Conservation (phyloP, 768 basidiomycete genomes). For the Rhodotorula sphaerocarpa region DNA sequence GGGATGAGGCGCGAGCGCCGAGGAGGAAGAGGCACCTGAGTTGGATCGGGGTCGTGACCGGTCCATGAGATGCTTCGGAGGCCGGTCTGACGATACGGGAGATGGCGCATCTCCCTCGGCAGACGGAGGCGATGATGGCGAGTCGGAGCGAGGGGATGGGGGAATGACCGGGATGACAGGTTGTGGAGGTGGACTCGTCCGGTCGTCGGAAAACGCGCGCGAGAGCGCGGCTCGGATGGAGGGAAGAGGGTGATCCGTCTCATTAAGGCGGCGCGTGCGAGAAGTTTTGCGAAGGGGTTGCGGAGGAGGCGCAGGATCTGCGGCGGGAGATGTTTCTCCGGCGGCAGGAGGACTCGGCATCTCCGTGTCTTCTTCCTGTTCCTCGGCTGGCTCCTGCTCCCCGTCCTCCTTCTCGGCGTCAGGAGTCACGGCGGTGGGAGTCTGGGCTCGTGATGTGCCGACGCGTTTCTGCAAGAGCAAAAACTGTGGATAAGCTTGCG, state of each 20-base stretch:
- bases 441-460: background rate
- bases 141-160: background rate
- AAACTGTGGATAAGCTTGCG: background rate
- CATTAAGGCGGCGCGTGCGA: background rate
- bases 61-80: slow-evolving; percentile 5
- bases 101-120: too few species aligned
- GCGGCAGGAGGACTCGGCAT: too few species aligned
- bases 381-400: background rate
- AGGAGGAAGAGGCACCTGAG: background rate
- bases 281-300: background rate
- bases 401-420: background rate
- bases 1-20: background rate
- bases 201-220: background rate
- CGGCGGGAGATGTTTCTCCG: background rate
- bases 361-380: background rate
- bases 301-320: background rate
- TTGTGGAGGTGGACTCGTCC: background rate
- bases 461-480: background rate
- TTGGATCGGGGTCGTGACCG: slow-evolving; percentile 1
- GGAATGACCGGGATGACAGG: background rate
- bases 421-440: background rate
- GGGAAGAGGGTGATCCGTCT: slow-evolving; percentile 2
- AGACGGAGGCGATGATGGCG: background rate
- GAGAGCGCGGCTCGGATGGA: background rate
- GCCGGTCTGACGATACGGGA: background rate